Base-by-base conservation (phyloP, 1,284 basidiomycete genomes). In the Papiliotrema nemorosa region DNA sequence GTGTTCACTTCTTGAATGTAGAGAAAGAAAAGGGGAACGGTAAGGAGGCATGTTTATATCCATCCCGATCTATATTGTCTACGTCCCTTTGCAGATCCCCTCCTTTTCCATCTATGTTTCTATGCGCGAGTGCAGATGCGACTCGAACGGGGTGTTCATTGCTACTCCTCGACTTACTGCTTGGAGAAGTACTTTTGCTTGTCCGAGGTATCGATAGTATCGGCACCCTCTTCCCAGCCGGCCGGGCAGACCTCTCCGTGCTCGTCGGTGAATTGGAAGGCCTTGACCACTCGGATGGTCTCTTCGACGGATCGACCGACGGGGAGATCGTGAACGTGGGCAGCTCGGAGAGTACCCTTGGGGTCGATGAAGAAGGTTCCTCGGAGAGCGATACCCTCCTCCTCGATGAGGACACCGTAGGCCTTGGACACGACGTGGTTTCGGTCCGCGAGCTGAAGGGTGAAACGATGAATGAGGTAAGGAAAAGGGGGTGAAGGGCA, bases 231-330 rank as follows among this genome's bases (percentile, higher is more conserved):
- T 60, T 73, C 67, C 90, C 90, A 93, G 77, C 88, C 88, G 24
- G 84, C 85, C 21, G 90, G 90, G 80, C 90, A 93, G 44, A 90
- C 88, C 73, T 93, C 89, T 40, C 90, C 90, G 69, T 90, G 81
- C 74, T 86, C 79, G 60, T 92, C 89, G 46, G 63, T 67, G 63
- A 71, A 72, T 70, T 92, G 89, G 85, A 93, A 91, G 13, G 90
- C 90, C 76, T 92, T 85, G 76, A 93, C 77, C 52, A 93, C 82
- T 55, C 90, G 86, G 57, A 91, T 70, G 6, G 89, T 90, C 78
- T 93, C 90, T 45, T 90, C 89, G 54, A 92, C 90, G 4, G 87
- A 90, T 55, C 90, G 86, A 34, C 90, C 90, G 52, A 92, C 90
- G 29, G 90, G 88, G 48, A 91, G 81, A 73, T 93, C 90, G 71